Base-by-base conservation (phyloP, 1,139 yeast species). In the Barnettozyma hawaiiensis region DNA sequence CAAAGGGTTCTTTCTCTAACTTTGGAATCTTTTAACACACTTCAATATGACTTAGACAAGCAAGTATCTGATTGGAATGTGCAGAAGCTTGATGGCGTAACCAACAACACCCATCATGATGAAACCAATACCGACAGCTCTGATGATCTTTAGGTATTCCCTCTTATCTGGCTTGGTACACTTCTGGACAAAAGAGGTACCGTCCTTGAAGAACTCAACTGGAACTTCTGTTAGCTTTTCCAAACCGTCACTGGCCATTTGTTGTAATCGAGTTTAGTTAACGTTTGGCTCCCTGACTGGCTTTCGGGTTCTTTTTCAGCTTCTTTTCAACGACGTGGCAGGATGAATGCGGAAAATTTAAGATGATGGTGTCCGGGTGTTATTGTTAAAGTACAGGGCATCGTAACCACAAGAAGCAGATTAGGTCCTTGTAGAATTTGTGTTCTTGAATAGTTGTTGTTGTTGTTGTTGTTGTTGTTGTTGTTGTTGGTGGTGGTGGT, bases 51-150 rank as follows among this genome's bases (percentile, higher is more conserved):
- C 46, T 73, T 75, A 90, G 55, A 90, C 97, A 70, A 90, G 89
- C 71, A 90, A 80, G 70, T 89, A 94, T 73, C 97, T 85, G 71
- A 90, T 89, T 62, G 98, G 98, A 60, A 90, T 90, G 69, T 90
- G 98, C 60, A 90, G 76, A 10, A 43, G 23, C 71, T 92, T 92
- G 68, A 92, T 95, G 59, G 82, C 85, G 70, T 89, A 92, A 47
- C 98, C 98, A 59, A 92, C 95, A 59, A 87, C 85, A 60, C 98
- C 98, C 92, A 92, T 94, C 78, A 90, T 90, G 57, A 90, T 71
- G 69, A 90, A 92, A 57, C 98, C 98, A 54, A 89, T 76, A 59
- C 97, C 97, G 46, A 92, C 97, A 45, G 97, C 97, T 69, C 92
- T 83, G 55, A 92, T 77, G 62, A 90, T 85, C 67, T 85, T 84